Evolutionary conservation across 345 rosid genomes (phyloP).

Genomic region (Hirschfeldia incana): DNA sequence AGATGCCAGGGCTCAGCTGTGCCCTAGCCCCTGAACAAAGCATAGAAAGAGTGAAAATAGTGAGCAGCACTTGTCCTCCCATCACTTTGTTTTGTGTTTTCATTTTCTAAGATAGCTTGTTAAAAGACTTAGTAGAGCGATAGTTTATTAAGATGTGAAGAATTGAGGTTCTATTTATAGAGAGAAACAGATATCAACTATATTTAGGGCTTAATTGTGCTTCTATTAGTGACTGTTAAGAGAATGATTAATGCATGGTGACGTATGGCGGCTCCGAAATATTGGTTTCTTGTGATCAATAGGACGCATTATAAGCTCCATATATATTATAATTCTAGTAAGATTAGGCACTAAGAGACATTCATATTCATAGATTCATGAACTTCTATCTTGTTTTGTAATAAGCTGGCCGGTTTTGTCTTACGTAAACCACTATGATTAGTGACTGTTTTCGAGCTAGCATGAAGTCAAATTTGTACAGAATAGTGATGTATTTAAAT

Average conservation of each 20-base stretch:
- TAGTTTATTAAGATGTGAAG: background rate
- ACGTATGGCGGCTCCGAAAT: conserved; percentile 37
- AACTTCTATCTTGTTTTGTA: conserved; percentile 25
- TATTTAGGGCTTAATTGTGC: background rate
- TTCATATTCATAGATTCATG: conserved; percentile 21
- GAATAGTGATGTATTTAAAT: conserved; percentile 24
- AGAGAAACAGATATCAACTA: conserved; percentile 11
- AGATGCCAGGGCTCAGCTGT: conserved; percentile 52
- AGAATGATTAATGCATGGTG: conserved; percentile 36
- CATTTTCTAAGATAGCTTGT: conserved; percentile 37
- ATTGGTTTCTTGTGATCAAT: conserved; percentile 27
- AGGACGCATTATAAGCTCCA: conserved; percentile 23
- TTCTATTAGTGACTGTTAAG: conserved; percentile 13
- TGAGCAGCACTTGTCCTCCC: conserved; percentile 22
- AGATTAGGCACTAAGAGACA: conserved; percentile 1
- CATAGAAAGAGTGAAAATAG: conserved; percentile 34
- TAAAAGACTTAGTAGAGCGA: background rate
- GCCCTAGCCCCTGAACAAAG: conserved; percentile 42
- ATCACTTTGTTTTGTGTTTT: background rate
- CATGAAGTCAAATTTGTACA: conserved; percentile 26
- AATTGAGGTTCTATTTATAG: conserved; percentile 29
- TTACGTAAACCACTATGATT: conserved; percentile 30
- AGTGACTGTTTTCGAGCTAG: conserved; percentile 17
- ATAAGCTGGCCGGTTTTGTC: conserved; percentile 27
- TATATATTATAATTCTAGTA: background rate